Evolutionary conservation across 208 protist species (phyloP).

Genomic region (Leishmania guyanensis): DNA sequence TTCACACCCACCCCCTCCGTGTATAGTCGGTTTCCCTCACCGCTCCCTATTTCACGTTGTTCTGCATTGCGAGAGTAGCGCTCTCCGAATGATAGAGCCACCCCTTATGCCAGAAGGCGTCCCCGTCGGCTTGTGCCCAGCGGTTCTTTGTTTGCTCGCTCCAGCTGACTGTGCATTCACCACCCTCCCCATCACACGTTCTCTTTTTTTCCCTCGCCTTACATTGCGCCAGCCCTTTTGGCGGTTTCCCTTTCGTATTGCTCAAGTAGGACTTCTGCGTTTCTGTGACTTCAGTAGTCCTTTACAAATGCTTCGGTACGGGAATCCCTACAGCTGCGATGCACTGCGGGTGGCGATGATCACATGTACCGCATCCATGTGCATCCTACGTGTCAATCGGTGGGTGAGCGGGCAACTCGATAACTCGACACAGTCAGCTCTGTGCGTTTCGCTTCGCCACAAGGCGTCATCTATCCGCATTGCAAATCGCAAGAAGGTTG

Average conservation of each 20-base stretch:
- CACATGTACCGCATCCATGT: background rate
- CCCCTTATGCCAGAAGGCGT: background rate
- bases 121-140: background rate
- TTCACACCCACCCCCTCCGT: background rate
- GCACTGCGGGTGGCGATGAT: background rate
- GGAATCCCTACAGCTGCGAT: background rate
- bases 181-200: too few species aligned
- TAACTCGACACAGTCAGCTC: background rate
- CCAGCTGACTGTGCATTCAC: background rate
- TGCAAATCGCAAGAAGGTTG: conserved; percentile 81
- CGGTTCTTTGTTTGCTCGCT: background rate
- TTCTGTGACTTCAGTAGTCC: background rate
- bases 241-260: background rate
- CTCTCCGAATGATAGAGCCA: background rate
- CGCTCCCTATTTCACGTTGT: background rate
- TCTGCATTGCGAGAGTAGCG: background rate
- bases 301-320: conserved; percentile 17
- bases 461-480: conserved; percentile 64
- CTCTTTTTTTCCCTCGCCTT: background rate
- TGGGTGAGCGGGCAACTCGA: background rate
- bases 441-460: conserved; percentile 8
- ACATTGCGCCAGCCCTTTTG: background rate
- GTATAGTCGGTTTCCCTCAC: too few species aligned
- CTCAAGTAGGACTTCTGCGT: background rate
- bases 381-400: background rate